Evolutionary conservation across 2,329 filamentous ascomycete species (phyloP), one percentile per base, ranked within the genome.

Genomic region (Colletotrichum sp.): DNA sequence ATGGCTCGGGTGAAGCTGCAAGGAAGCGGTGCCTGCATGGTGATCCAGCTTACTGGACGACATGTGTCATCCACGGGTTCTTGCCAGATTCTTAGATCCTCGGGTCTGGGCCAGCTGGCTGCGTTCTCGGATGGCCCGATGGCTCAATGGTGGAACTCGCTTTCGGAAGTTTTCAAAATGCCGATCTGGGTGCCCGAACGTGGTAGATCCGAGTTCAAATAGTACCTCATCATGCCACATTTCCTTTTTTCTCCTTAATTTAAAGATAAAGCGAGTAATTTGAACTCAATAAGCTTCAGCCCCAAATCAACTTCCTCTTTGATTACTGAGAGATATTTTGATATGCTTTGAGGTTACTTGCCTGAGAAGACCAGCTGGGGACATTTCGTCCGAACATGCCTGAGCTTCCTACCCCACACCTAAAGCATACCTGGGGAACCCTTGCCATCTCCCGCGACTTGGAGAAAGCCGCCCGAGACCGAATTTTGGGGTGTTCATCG

Each of bases 401-500:
- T 16, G n/a, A 26, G 21, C 30, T 24, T 7, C 16, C 15, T 24
- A 49, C 28, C 15, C 36, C 15, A 21, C 30, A 34, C 21, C 32
- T 13, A 1, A 34, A 16, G 16, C 32, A 21, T 16, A 71, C 57
- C 24, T 15, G 59, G 55, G 44, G 66, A 70, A 55, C 28, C 44
- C 67, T 18, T 32, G 62, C 24, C 3, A 64, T 34, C 15, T 52
- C 26, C 60, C 26, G 39, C 44, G 64, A 39, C 34, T 60, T 44
- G 36, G 65, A 73, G 71, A 69, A 28, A n/a, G 39, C 39, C 39
- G 39, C 18, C 39, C 39, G 39, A 49, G 18, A 12, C 39, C 39
- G 39, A 49, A n/a, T 49, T 10, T n/a, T 49, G 9, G 39, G 18
- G 39, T 49, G 18, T n/a, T 49, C 39, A n/a, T 18, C 39, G 39